Percentiles rank a stretch among this genome's conserved stretches.
phyloP scores from a whole-genome alignment of 2,329 filamentous ascomycete genomes.

The Calonectria hongkongensis region DNA sequence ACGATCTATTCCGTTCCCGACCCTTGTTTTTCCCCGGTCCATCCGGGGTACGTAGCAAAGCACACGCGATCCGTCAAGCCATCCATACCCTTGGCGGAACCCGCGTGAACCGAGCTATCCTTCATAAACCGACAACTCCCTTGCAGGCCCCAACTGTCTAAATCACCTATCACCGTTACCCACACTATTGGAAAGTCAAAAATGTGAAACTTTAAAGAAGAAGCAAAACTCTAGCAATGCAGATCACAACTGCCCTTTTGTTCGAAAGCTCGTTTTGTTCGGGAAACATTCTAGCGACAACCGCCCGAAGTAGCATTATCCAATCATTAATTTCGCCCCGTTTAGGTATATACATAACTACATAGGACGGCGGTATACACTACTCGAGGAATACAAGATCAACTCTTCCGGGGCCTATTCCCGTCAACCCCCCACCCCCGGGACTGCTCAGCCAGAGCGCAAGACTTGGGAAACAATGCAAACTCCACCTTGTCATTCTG shows the following conservation, averaged over 20 bases:
- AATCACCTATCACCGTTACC: not conserved
- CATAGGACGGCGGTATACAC: not conserved
- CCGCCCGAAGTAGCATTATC: not conserved
- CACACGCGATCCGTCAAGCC: not conserved
- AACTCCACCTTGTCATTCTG: not conserved
- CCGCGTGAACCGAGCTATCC: conserved; percentile 2
- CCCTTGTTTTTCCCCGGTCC: not conserved
- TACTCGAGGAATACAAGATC: not conserved
- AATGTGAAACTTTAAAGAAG: not conserved
- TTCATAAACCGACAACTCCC: not conserved
- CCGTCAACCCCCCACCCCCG: not conserved
- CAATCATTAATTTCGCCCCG: not conserved
- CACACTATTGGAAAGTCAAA: not conserved
- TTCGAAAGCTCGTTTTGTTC: not conserved
- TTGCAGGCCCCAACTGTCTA: not conserved
- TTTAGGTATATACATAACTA: not conserved
- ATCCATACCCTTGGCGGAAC: not conserved
- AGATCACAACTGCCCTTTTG: not conserved
- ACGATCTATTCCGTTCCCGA: too few species aligned
- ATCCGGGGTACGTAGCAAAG: not conserved
- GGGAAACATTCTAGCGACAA: not conserved
- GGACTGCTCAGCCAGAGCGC: not conserved
- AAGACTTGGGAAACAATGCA: not conserved
- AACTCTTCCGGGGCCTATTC: not conserved
- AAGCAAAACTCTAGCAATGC: conserved; percentile 1